Evolutionary conservation across 2,329 filamentous ascomycete species (phyloP).

Genomic region (Aaosphaeria pasadenensis): DNA sequence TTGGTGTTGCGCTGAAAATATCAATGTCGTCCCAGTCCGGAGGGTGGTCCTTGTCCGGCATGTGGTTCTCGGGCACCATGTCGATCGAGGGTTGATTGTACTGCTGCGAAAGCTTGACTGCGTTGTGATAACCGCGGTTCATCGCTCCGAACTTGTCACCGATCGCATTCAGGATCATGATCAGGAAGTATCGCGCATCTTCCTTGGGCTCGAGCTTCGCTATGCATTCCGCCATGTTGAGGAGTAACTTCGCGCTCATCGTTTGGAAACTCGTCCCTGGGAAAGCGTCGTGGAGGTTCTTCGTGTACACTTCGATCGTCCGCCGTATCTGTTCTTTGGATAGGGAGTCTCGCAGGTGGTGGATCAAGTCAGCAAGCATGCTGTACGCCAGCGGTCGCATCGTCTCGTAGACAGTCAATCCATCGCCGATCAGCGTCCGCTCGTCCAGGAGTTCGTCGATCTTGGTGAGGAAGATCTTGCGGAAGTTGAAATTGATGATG

Average conservation of each 20-base stretch:
- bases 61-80: conserved; percentile 70
- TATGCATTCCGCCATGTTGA: conserved; percentile 99
- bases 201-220: conserved; percentile 89
- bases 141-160: conserved; percentile 97
- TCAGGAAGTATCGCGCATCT: conserved; percentile 90
- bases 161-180: conserved; percentile 97
- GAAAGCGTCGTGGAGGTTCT: conserved; percentile 91
- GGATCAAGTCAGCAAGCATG: conserved; percentile 96
- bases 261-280: conserved; percentile 98
- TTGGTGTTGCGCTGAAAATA: conserved; percentile 93
- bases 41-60: conserved; percentile 74
- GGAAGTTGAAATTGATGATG: conserved; percentile 98
- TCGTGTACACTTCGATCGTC: conserved; percentile 96
- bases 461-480: conserved; percentile 89
- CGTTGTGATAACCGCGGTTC: conserved; percentile 94
- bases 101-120: conserved; percentile 83
- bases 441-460: conserved; percentile 96
- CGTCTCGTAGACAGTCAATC: conserved; percentile 92
- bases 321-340: conserved; percentile 87
- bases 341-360: conserved; percentile 90
- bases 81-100: conserved; percentile 66
- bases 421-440: conserved; percentile 90
- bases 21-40: conserved; percentile 98
- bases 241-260: conserved; percentile 94
- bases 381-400: conserved; percentile 95